Percentiles rank a stretch among this genome's conserved stretches.
phyloP scores from a whole-genome alignment of 2,329 filamentous ascomycete genomes.

The Cladorrhinum sp. region DNA sequence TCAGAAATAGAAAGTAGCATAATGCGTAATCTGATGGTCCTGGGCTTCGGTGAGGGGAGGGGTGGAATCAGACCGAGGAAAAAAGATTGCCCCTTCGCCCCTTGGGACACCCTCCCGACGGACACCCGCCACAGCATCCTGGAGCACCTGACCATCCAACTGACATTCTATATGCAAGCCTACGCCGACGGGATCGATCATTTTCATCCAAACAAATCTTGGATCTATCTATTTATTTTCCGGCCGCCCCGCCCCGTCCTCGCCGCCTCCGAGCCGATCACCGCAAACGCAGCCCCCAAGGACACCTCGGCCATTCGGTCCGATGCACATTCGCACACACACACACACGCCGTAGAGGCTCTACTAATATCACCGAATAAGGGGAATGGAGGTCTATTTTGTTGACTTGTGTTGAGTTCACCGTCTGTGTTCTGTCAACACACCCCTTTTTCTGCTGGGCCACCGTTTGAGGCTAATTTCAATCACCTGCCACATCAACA shows the following conservation, averaged over 20 bases:
- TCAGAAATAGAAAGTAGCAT: no score
- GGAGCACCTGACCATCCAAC: not conserved
- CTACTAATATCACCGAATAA: not conserved
- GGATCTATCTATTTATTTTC: not conserved
- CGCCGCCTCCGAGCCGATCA: not conserved
- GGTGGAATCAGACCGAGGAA: not conserved
- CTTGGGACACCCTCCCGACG: not conserved
- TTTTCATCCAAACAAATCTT: not conserved
- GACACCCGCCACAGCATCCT: not conserved
- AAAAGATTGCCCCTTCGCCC: not conserved
- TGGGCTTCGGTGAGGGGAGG: not conserved
- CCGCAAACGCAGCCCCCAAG: not conserved
- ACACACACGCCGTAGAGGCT: no score
- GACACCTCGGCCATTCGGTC: not conserved
- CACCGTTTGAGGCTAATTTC: not conserved
- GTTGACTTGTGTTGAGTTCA: not conserved
- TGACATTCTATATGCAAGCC: not conserved
- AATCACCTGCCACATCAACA: not conserved
- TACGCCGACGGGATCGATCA: not conserved
- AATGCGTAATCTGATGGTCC: not conserved
- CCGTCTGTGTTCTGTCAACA: not conserved
- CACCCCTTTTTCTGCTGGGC: not conserved
- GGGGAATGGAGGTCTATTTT: not conserved
- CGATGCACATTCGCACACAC: no score
- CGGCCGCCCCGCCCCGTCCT: not conserved